Conservation (phyloP, 768 basidiomycete genomes). For the Infundibulicybe gibba region DNA sequence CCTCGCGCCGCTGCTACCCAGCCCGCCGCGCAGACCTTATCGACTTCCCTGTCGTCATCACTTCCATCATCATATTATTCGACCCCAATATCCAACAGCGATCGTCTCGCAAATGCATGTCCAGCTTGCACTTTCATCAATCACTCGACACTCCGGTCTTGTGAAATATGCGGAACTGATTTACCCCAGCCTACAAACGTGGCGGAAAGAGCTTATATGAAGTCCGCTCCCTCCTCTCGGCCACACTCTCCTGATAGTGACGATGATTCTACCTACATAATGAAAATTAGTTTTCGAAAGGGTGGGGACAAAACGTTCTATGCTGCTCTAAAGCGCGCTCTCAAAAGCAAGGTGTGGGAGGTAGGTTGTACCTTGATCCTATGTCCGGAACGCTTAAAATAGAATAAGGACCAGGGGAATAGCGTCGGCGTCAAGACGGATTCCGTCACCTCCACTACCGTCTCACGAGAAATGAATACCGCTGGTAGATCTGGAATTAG, state of each 20-base stretch:
- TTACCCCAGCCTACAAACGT: slow-evolving; percentile 37
- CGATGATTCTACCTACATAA: slow-evolving; percentile 36
- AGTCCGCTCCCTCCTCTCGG: slow-evolving; percentile 66
- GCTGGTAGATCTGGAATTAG: slow-evolving; percentile 47
- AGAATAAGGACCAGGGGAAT: too few relatives aligned
- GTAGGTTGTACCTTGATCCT: slow-evolving; percentile 22
- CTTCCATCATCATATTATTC: slow-evolving; percentile 33
- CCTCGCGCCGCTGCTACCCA: slow-evolving; percentile 40
- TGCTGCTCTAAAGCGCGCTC: slow-evolving; percentile 62
- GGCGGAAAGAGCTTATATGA: slow-evolving; percentile 24
- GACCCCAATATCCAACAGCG: slow-evolving; percentile 27
- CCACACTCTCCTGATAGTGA: slow-evolving; percentile 49
- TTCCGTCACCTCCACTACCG: slow-evolving; percentile 1
- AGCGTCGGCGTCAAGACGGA: background rate
- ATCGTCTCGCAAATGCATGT: slow-evolving; percentile 55
- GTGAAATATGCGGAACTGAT: slow-evolving; percentile 84
- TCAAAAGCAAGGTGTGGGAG: slow-evolving; percentile 78
- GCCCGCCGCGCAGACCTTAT: slow-evolving; percentile 18
- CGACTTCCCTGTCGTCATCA: slow-evolving; percentile 29
- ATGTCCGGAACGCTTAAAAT: background rate
- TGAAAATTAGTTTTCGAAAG: slow-evolving; percentile 88
- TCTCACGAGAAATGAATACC: slow-evolving; percentile 2
- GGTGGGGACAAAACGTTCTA: slow-evolving; percentile 89
- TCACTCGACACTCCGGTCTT: slow-evolving; percentile 62
- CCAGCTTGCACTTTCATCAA: slow-evolving; percentile 93